These are phyloP conservation scores for Penicillium desertorum DNA, from an alignment of 495 filamentous ascomycete species.

Conservation along the genomic window DNA sequence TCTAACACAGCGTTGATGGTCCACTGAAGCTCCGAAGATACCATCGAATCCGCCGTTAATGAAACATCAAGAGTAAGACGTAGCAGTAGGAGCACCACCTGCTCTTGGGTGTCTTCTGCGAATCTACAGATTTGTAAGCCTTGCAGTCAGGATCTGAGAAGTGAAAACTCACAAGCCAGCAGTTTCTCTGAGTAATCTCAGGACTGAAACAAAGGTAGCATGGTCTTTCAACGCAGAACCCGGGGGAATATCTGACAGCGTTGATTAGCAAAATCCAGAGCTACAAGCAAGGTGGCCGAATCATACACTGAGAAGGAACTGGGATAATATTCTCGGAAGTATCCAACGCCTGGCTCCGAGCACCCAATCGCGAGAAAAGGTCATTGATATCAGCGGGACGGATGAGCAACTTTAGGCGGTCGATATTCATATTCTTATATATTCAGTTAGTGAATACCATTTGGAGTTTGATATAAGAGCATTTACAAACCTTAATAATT, in stretches of 20 bases:
- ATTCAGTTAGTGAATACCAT: conserved; percentile 1
- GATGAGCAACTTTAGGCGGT: conserved; percentile 31
- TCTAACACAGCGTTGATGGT: conserved; percentile 38
- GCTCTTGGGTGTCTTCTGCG: conserved; percentile 33
- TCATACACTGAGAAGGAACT: conserved; percentile 28
- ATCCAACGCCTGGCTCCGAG: conserved; percentile 32
- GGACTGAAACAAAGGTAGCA: conserved; percentile 19
- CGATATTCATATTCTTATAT: conserved; percentile 21
- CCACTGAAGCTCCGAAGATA: conserved; percentile 47
- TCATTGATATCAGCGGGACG: conserved; percentile 32
- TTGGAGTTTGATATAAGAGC: not conserved
- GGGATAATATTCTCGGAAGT: conserved; percentile 27
- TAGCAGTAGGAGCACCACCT: conserved; percentile 47
- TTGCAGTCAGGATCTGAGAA: not conserved
- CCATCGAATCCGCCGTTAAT: conserved; percentile 41
- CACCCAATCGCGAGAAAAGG: conserved; percentile 37
- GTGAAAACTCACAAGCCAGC: conserved; percentile 29
- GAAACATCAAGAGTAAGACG: conserved; percentile 61
- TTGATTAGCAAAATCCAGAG: not conserved
- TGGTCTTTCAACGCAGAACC: conserved; percentile 11
- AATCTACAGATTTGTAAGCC: conserved; percentile 30
- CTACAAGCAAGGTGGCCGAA: not conserved
- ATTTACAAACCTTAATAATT: conserved; percentile 43
- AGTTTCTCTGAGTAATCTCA: conserved; percentile 35
- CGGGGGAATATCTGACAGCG: conserved; percentile 4